Evolutionary conservation across 805 yeast species (phyloP), one percentile per base, ranked within the genome.

Genomic region (Lachancea sp.): DNA sequence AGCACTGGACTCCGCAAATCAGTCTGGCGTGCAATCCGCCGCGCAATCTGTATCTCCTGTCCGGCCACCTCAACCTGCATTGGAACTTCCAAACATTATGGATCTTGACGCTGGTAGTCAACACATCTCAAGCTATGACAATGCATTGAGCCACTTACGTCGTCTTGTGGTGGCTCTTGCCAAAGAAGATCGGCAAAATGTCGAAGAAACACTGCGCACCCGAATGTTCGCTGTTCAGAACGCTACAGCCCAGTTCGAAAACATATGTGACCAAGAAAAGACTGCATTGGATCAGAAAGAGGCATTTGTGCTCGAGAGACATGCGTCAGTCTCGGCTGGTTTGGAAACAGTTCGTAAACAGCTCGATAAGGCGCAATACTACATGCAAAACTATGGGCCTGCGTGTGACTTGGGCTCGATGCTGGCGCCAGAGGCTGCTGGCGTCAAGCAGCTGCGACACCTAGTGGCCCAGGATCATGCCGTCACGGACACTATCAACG

Each of bases 391-490:
- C 47, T 38, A 53, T 1, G 55, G 63, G 11, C 53, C 53, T 12
- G 62, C 61, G 11, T 66, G 66, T 6, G 62, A 71, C 30, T 57
- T 74, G 2, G 79, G 73, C 44, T 69, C 71, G 10, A 51, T 72
- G 2, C 64, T 79, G 1, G 64, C 69, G 30, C 77, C 81, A 0
- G 81, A 76, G 44, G 74, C 79, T 1, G 66, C 69, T 0, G 80
- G 74, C 1, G 70, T 74, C 44, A 72, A 75, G 46, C 95, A 86
- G 44, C 44, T 61, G n/a, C 59, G 60, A 35, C 44, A 49, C 17
- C 66, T 82, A 1, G 77, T 78, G 0, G 74, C 89, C 16, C 81
- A 78, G 33, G 85, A 84, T 42, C 72, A 74, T 48, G 85, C 95
- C 1, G 73, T 81, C n/a, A 75, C 75, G 26, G 96, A 90, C 57